These are phyloP conservation scores for Eimeria maxima DNA, from an alignment of 169 alveolate species.

Conservation along the genomic window DNA sequence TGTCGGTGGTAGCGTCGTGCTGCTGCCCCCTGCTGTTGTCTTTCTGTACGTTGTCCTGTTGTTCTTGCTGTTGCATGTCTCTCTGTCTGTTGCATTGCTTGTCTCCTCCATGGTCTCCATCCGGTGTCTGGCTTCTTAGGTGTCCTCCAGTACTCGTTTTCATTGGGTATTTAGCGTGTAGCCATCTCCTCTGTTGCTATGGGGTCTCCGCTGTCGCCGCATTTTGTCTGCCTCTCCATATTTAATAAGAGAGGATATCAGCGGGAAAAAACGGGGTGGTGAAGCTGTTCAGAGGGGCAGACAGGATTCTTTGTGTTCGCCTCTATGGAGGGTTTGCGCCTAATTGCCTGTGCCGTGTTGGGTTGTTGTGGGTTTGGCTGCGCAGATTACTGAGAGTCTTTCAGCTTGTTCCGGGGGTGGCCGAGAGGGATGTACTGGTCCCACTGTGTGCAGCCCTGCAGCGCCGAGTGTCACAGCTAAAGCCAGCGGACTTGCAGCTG, in stretches of 20 bases:
- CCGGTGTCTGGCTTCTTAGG: background rate
- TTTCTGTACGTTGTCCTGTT: background rate
- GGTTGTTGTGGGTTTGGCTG: background rate
- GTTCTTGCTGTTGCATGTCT: background rate
- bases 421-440: slow-evolving; percentile 36
- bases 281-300: background rate
- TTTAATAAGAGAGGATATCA: background rate
- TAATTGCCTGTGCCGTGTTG: background rate
- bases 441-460: slow-evolving; percentile 23
- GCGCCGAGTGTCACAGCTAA: slow-evolving; percentile 25
- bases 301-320: background rate
- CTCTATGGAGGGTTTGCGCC: background rate
- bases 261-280: background rate
- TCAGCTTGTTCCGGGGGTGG: slow-evolving; percentile 54
- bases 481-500: slow-evolving; percentile 58
- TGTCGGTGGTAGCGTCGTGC: background rate
- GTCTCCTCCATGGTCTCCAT: background rate
- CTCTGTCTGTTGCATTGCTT: background rate
- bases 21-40: background rate
- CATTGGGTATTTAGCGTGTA: background rate
- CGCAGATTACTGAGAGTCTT: slow-evolving; percentile 42
- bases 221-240: background rate
- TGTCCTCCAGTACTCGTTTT: background rate
- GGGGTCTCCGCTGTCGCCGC: background rate
- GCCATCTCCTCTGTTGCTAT: background rate